Conservation (phyloP, 768 basidiomycete genomes). For the Tremella fuciformis region DNA sequence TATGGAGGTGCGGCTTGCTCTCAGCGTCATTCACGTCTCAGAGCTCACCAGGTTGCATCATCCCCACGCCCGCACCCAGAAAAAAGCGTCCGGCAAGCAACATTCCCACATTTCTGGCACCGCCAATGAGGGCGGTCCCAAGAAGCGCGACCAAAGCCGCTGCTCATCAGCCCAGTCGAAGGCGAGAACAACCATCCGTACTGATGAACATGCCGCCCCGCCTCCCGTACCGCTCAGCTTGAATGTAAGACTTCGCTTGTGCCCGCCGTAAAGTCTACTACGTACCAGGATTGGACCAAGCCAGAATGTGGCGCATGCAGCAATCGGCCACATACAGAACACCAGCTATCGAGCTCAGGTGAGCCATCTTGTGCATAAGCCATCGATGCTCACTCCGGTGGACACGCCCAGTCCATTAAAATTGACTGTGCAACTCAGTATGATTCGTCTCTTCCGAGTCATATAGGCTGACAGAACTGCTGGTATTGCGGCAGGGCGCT, state of each 20-base stretch:
- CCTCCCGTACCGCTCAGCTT: slow-evolving; percentile 32
- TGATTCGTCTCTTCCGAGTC: not conserved
- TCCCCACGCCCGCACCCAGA: slow-evolving; percentile 26
- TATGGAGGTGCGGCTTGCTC: slow-evolving; percentile 31
- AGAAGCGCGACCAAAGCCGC: slow-evolving; percentile 22
- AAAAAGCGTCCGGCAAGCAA: slow-evolving; percentile 29
- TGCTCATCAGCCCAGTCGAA: slow-evolving; percentile 3
- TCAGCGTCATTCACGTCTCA: not conserved
- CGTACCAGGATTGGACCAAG: slow-evolving; percentile 31
- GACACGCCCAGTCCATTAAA: slow-evolving; percentile 30
- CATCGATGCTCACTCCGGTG: slow-evolving; percentile 24
- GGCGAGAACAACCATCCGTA: slow-evolving; percentile 2
- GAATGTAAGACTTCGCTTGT: not conserved
- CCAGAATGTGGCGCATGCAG: slow-evolving; percentile 37
- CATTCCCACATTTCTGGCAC: slow-evolving; percentile 29
- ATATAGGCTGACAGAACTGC: slow-evolving; percentile 17
- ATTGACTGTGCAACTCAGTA: slow-evolving; percentile 12
- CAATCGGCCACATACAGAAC: slow-evolving; percentile 38
- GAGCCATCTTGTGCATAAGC: too few species aligned
- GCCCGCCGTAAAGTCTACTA: not conserved
- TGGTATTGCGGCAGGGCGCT: slow-evolving; percentile 31
- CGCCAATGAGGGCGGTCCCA: slow-evolving; percentile 27
- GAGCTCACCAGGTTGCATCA: slow-evolving; percentile 28
- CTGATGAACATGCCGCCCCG: slow-evolving; percentile 30
- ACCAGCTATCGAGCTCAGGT: slow-evolving; percentile 26